A percentile compares a stretch with the other conserved stretches of the same genome.
phyloP scores from a whole-genome alignment of 305 asterid genomes.

The Vinca major region DNA sequence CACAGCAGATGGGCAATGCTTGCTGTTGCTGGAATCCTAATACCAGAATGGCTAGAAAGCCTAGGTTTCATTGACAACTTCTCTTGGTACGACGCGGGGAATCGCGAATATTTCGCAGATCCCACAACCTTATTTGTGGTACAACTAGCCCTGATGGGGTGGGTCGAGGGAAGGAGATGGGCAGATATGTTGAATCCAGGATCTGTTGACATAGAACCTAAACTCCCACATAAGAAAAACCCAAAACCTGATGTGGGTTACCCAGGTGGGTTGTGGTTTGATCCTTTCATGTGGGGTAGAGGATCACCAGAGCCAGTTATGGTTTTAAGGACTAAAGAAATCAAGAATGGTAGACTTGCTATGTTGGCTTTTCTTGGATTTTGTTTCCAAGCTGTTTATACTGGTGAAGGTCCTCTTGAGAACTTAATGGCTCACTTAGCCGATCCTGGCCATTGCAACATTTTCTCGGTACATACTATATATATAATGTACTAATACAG shows the following conservation, averaged over 20 bases:
- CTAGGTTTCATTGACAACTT: constrained; percentile 60
- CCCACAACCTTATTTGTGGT: constrained; percentile 48
- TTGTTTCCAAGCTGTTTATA: constrained; percentile 70
- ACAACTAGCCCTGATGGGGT: constrained; percentile 67
- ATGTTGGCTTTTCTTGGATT: constrained; percentile 79
- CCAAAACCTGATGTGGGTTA: constrained; percentile 72
- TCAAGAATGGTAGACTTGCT: constrained; percentile 79
- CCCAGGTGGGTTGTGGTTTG: constrained; percentile 81
- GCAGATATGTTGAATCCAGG: constrained; percentile 77
- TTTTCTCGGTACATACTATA: constrained; percentile 40
- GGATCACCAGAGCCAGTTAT: constrained; percentile 80
- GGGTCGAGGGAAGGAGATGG: constrained; percentile 93
- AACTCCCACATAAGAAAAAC: constrained; percentile 43
- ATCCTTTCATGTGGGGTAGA: constrained; percentile 74
- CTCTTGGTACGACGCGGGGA: constrained; percentile 77
- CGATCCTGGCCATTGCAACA: constrained; percentile 80
- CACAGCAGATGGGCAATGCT: constrained; percentile 90
- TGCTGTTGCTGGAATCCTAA: constrained; percentile 65
- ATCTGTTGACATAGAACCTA: constrained; percentile 59
- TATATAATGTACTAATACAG: too few relatives aligned
- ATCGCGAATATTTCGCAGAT: constrained; percentile 61
- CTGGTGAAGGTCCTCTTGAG: constrained; percentile 61
- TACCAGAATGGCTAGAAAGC: constrained; percentile 72
- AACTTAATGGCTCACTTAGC: constrained; percentile 62
- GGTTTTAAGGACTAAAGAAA: constrained; percentile 73